Conservation (phyloP, 1,139 yeast genomes). For the Geotrichum aggregatum region DNA sequence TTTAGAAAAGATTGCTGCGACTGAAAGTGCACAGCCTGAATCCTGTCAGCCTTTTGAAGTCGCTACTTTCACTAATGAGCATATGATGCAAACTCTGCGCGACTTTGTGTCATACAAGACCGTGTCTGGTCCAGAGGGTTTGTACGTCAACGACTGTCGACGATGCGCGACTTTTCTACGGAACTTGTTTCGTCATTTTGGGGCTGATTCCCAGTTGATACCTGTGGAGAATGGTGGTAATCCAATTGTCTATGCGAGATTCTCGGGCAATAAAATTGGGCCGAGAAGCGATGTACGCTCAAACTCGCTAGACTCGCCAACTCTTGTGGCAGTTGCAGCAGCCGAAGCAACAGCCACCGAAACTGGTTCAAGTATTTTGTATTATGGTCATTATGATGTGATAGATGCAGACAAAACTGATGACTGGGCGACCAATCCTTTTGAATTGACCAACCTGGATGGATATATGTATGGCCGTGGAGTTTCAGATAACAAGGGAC, state of each 20-base stretch:
- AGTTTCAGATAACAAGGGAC: conserved; percentile 92
- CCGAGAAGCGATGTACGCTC: background rate
- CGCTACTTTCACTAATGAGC: conserved; percentile 47
- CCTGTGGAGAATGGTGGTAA: conserved; percentile 69
- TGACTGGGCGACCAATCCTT: conserved; percentile 77
- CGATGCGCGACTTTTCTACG: conserved; percentile 78
- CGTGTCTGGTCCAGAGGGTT: conserved; percentile 65
- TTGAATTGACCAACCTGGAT: conserved; percentile 64
- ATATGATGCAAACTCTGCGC: conserved; percentile 58
- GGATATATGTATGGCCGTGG: conserved; percentile 92
- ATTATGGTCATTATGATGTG: conserved; percentile 97
- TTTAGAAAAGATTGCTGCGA: background rate
- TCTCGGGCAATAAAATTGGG: conserved; percentile 40
- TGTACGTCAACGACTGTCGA: conserved; percentile 72
- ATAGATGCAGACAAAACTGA: conserved; percentile 60
- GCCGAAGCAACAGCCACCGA: background rate
- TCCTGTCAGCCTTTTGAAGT: background rate
- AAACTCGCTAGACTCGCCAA: conserved; percentile 10
- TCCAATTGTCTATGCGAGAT: conserved; percentile 80
- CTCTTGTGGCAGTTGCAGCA: background rate
- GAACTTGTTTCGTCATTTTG: conserved; percentile 59
- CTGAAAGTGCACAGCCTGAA: background rate
- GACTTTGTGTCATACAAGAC: conserved; percentile 68
- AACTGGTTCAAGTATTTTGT: conserved; percentile 45
- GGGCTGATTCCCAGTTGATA: conserved; percentile 68